phyloP scores from a whole-genome alignment of 2,329 filamentous ascomycete species.

The Botrytis galanthina region DNA sequence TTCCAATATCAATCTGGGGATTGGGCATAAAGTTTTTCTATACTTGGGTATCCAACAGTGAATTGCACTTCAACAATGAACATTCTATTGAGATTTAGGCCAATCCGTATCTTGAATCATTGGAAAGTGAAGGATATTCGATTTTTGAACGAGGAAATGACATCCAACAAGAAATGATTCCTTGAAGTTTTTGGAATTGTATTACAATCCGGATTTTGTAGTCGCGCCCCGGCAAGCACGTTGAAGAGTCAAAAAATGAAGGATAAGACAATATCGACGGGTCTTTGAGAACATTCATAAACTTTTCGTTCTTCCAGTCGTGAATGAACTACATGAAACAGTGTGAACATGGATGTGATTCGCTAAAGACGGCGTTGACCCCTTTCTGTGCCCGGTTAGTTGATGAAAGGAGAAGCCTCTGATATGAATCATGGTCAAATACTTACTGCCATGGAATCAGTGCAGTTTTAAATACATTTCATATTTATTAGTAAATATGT shows the following conservation, averaged over 20 bases:
- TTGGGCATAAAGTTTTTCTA: background rate
- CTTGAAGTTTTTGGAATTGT: background rate
- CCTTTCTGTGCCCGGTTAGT: background rate
- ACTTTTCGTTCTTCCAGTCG: background rate
- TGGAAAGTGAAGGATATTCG: accelerated
- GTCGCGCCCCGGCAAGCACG: background rate
- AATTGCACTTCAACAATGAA: background rate
- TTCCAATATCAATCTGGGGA: background rate
- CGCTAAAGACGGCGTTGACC: background rate
- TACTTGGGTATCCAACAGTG: background rate
- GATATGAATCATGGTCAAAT: background rate
- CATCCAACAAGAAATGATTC: background rate
- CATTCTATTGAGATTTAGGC: background rate
- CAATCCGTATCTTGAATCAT: background rate
- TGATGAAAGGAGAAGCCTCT: background rate
- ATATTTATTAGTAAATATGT: background rate
- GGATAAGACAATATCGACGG: background rate
- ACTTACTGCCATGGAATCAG: background rate
- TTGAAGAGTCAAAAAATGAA: background rate
- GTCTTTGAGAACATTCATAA: too few species aligned
- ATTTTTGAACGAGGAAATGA: background rate
- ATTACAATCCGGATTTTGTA: background rate
- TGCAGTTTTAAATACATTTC: accelerated
- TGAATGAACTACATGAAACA: background rate
- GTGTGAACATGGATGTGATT: background rate